These are phyloP conservation scores for Brassica nigra DNA, from an alignment of 345 rosid genomes.

Conservation along the genomic window DNA sequence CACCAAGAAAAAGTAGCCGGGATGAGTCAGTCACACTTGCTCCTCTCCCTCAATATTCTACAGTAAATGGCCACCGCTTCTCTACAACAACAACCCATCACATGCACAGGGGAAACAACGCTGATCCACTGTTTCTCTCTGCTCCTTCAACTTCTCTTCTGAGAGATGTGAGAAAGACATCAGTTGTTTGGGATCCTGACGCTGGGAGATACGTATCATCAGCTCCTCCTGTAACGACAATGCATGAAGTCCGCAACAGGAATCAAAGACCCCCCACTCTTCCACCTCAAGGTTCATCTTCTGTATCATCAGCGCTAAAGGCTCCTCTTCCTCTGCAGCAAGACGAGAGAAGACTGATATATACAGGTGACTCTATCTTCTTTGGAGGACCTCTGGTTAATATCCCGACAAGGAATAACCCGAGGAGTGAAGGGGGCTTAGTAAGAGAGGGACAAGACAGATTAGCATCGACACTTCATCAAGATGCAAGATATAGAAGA, in stretches of 20 bases:
- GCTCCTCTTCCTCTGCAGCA: conserved; percentile 49
- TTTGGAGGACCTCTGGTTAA: conserved; percentile 82
- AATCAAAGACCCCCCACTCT: conserved; percentile 46
- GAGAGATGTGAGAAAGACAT: conserved; percentile 75
- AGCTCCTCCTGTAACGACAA: conserved; percentile 71
- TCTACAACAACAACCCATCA: conserved; percentile 40
- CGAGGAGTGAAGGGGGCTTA: conserved; percentile 50
- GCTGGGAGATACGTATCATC: conserved; percentile 92
- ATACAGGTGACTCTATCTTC: conserved; percentile 88
- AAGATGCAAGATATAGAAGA: conserved; percentile 75
- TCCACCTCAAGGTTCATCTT: conserved; percentile 46
- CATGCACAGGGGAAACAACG: conserved; percentile 50
- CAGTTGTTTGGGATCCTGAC: conserved; percentile 92
- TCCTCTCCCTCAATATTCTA: conserved; percentile 69
- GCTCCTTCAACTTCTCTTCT: conserved; percentile 72
- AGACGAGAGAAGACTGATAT: conserved; percentile 63
- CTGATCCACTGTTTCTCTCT: conserved; percentile 62
- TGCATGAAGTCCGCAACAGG: conserved; percentile 60
- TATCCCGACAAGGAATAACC: conserved; percentile 37
- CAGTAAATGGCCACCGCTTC: conserved; percentile 41
- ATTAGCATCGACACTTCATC: conserved; percentile 51
- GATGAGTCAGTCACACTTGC: conserved; percentile 81
- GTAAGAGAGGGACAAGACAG: conserved; percentile 64
- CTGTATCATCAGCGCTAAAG: conserved; percentile 44
- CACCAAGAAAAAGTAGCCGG: conserved; percentile 75